A percentile compares a stretch with the other conserved stretches of the same genome.
Conservation (phyloP, 2,329 filamentous ascomycete species). For the Pseudogymnoascus destructans region DNA sequence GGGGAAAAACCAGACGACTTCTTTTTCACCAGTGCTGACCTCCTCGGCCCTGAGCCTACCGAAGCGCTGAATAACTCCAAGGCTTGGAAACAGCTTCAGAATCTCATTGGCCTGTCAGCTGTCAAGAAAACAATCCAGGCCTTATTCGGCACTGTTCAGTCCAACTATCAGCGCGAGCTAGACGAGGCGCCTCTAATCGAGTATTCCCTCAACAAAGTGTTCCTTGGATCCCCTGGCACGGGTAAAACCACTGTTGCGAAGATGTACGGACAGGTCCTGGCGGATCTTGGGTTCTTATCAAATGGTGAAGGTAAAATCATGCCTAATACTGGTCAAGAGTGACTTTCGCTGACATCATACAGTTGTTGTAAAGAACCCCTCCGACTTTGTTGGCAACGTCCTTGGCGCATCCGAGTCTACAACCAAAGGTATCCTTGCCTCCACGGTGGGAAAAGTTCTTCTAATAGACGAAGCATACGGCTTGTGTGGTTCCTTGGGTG, state of each 20-base stretch:
- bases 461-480: constrained; percentile 40
- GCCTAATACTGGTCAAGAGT: too few relatives aligned
- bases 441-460: constrained; percentile 41
- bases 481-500: constrained; percentile 16
- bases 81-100: not conserved
- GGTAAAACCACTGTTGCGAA: not conserved
- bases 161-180: not conserved
- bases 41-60: not conserved
- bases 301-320: constrained; percentile 16
- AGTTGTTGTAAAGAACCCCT: constrained; percentile 41
- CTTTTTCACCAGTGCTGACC: not conserved
- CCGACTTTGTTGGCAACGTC: constrained; percentile 39
- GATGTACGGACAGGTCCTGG: not conserved
- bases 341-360: too few relatives aligned
- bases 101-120: not conserved
- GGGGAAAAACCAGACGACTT: not conserved
- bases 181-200: not conserved
- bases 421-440: constrained; percentile 39
- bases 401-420: constrained; percentile 38
- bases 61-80: not conserved
- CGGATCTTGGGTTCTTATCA: not conserved
- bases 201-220: not conserved
- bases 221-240: not conserved
- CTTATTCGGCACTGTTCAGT: too few relatives aligned
- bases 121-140: too few relatives aligned